Evolutionary conservation across 1,284 basidiomycete genomes (phyloP).

Genomic region (Pseudozyma sp.): DNA sequence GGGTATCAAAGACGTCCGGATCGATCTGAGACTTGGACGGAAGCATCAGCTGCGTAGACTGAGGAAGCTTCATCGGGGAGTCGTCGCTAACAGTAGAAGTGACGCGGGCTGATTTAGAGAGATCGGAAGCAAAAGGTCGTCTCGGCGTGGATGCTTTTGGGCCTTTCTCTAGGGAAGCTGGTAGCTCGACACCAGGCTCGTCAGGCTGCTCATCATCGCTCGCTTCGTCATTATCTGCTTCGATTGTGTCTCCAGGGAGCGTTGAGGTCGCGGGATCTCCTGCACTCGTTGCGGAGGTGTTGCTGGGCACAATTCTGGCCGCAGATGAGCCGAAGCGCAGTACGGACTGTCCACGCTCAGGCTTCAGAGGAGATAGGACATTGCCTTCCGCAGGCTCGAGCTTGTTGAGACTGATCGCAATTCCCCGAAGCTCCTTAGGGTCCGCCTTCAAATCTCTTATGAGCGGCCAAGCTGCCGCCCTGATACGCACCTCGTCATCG

Average conservation of each 20-base stretch:
- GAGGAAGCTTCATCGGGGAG: constrained; percentile 16
- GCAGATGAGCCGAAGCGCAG: constrained; percentile 23
- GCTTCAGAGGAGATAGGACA: constrained; percentile 25
- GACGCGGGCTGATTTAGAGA: neutral
- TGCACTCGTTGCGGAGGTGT: too few species aligned
- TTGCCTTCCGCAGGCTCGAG: constrained; percentile 72
- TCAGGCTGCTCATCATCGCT: constrained; percentile 30
- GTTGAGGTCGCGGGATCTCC: too few species aligned
- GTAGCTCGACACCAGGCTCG: constrained; percentile 26
- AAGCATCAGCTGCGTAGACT: constrained; percentile 50
- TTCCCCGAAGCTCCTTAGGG: constrained; percentile 87
- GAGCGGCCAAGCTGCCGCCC: constrained; percentile 81
- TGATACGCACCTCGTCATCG: constrained; percentile 79
- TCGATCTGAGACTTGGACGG: constrained; percentile 62
- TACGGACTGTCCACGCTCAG: constrained; percentile 33
- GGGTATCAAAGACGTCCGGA: constrained; percentile 41
- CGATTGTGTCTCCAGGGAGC: neutral
- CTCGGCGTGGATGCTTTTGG: constrained; percentile 36
- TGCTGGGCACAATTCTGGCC: too few species aligned
- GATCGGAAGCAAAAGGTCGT: neutral
- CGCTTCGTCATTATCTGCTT: neutral
- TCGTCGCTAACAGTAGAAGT: neutral
- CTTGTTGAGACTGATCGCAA: constrained; percentile 92
- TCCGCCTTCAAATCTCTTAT: constrained; percentile 81
- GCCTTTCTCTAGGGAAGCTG: constrained; percentile 32